Evolutionary conservation across 345 rosid species (phyloP).

Genomic region (Linum trigynum): DNA sequence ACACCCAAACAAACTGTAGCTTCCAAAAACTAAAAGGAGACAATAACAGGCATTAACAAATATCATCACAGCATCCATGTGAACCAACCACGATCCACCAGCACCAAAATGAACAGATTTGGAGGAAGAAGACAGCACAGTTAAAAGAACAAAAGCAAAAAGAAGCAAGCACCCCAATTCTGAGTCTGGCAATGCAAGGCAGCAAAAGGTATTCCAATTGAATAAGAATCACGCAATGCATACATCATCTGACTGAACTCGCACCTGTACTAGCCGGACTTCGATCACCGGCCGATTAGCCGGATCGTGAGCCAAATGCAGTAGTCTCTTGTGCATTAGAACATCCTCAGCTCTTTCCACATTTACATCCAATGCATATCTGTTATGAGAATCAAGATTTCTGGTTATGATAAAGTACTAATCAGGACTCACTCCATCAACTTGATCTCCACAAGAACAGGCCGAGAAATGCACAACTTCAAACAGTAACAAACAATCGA

Average conservation of each 20-base stretch:
- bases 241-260: not conserved
- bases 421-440: not conserved
- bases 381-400: slow-evolving; percentile 7
- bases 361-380: slow-evolving; percentile 9
- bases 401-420: not conserved
- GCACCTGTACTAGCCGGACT: slow-evolving; percentile 6
- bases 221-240: not conserved
- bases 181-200: not conserved
- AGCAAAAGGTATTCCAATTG: not conserved
- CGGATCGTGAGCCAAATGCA: slow-evolving; percentile 3
- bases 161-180: not conserved
- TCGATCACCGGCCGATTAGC: not conserved
- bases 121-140: too few species aligned
- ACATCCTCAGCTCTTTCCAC: slow-evolving; percentile 9
- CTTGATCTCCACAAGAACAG: not conserved
- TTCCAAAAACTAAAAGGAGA: not conserved
- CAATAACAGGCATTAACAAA: not conserved
- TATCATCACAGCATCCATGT: not conserved
- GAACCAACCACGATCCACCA: not conserved
- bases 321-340: slow-evolving; percentile 8
- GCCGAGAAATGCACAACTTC: not conserved
- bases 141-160: not conserved
- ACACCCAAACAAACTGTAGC: not conserved
- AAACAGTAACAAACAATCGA: not conserved
- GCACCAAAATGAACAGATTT: not conserved